Percentiles rank a stretch among this genome's conserved stretches.
Conservation (phyloP, 2,329 filamentous ascomycete genomes). For the Tolypocladium paradoxum region DNA sequence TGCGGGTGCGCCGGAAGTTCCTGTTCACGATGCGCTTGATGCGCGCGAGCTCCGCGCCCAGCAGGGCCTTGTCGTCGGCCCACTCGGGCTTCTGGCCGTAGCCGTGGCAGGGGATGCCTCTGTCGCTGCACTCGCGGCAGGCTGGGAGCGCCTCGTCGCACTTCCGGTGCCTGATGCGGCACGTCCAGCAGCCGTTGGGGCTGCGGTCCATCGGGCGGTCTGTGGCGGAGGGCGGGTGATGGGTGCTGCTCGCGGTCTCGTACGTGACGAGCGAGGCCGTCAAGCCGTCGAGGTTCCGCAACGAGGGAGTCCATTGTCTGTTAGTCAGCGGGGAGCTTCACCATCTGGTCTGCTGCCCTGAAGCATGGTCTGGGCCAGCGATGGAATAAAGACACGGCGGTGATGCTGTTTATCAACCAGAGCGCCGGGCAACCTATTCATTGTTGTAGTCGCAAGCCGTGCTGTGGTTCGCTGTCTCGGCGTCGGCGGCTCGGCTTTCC, state of each 20-base stretch:
- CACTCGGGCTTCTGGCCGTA: conserved; percentile 23
- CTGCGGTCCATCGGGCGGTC: conserved; percentile 5
- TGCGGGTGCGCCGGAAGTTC: conserved; percentile 10
- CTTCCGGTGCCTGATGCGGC: conserved; percentile 16
- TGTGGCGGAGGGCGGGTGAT: neutral
- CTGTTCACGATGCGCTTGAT: conserved; percentile 14
- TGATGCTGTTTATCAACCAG: too few relatives aligned
- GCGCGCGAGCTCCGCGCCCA: conserved; percentile 16
- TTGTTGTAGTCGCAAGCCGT: neutral
- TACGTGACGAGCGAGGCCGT: too few relatives aligned
- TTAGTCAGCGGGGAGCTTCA: neutral
- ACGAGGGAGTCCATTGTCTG: neutral
- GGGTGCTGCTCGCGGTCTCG: too few relatives aligned
- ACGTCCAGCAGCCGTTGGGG: conserved; percentile 17
- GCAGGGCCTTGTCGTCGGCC: conserved; percentile 16
- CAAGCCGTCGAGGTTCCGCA: too few relatives aligned
- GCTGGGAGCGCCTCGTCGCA: conserved; percentile 14
- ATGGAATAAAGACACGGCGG: too few relatives aligned
- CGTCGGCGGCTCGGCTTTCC: conserved; percentile 2
- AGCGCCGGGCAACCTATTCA: too few relatives aligned
- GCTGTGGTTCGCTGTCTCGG: neutral
- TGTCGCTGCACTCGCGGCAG: conserved; percentile 13
- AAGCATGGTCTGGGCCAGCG: too few relatives aligned
- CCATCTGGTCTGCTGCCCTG: too few relatives aligned
- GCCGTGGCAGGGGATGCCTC: conserved; percentile 13